These are phyloP conservation scores for Epichloe sibirici DNA, from an alignment of 2,329 filamentous ascomycete species.

Conservation along the genomic window DNA sequence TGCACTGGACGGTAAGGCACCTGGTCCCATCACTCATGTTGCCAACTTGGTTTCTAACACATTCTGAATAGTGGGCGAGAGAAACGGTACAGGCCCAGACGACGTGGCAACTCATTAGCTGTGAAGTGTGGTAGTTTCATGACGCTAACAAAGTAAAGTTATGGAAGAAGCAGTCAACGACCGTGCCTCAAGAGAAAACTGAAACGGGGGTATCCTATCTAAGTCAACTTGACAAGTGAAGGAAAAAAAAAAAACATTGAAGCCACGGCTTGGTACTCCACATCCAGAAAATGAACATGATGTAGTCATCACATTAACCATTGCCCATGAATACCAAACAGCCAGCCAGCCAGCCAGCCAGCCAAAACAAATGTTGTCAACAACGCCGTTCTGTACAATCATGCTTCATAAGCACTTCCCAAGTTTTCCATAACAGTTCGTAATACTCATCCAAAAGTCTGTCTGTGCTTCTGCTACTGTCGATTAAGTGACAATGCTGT, in stretches of 20 bases:
- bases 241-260: background rate
- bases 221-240: conserved; percentile 11
- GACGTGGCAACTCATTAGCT: conserved; percentile 23
- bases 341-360: background rate
- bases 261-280: conserved; percentile 14
- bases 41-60: conserved; percentile 7
- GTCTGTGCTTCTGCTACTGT: background rate
- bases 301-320: background rate
- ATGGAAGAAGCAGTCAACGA: conserved; percentile 3
- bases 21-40: background rate
- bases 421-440: conserved; percentile 1
- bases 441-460: background rate
- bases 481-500: conserved; percentile 1
- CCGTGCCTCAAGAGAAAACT: conserved; percentile 2
- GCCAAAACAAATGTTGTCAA: background rate
- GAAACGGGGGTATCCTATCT: conserved; percentile 30
- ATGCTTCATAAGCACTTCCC: conserved; percentile 11
- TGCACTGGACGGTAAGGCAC: conserved; percentile 56
- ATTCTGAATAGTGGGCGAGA: conserved; percentile 38
- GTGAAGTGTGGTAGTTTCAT: background rate
- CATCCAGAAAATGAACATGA: background rate
- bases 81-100: conserved; percentile 39
- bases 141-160: conserved; percentile 1
- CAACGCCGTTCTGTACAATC: conserved; percentile 12
- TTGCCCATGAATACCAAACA: background rate